Evolutionary conservation across 768 basidiomycete species (phyloP), one percentile per base, ranked within the genome.

Genomic region (Ramaria sp.): DNA sequence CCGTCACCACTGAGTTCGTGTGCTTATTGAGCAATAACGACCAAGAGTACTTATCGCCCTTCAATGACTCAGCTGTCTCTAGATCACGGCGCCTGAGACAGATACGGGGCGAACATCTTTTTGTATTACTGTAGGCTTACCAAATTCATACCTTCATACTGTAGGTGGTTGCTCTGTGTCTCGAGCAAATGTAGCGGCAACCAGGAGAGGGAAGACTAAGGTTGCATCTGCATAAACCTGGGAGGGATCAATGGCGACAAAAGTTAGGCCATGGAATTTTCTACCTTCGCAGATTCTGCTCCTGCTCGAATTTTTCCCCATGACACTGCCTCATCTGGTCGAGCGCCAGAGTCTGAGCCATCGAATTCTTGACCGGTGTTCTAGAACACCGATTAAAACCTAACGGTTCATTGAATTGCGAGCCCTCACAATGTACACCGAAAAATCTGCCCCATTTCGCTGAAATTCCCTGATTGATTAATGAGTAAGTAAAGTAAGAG

Each of bases 351-450:
- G 67, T 98, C 95, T 7, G 93, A 97, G 1, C 96, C 96, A 66
- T 99, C 96, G 60, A 96, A 99, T 72, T 99, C 96, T 72, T 99
- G 93, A 0, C 95, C 96, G 1, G 96, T 99, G 64, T 98, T 99
- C 88, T 91, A 59, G 0, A 20, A 57, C 25, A 41, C 13, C 34
- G 45, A 16, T 18, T 15, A 24, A 51, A 56, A 45, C 45, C 12
- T 22, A 2, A 32, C 5, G 32, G 6, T 6, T 50, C 5, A 7
- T 13, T 15, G 27, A 30, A 20, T 2, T 20, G 7, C 7, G 12
- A 30, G 3, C 39, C 67, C 85, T 58, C 60, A 88, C 88, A 59
- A 99, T 94, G 65, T 85, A 99, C 12, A 99, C 95, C 2, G 95
- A 90, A 62, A 81, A 98, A 67, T 99, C 96, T 8, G 96, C 96